These are phyloP conservation scores for Metahyphopichia silvanorum DNA, from an alignment of 805 yeast species.

Conservation along the genomic window DNA sequence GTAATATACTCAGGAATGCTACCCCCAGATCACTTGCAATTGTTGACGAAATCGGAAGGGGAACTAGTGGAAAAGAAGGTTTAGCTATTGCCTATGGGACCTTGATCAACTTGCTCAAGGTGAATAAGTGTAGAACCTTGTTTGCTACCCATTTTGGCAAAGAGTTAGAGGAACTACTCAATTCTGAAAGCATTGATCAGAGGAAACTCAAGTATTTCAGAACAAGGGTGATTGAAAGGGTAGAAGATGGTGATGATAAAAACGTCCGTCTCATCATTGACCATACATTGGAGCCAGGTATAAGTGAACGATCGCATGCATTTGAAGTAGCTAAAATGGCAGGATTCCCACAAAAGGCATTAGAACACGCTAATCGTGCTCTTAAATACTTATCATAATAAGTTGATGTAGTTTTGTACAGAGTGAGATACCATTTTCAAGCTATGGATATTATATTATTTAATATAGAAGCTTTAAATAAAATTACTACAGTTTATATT, in stretches of 20 bases:
- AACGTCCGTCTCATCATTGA: slow-evolving; percentile 39
- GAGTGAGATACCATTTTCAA: too few species aligned
- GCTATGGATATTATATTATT: too few species aligned
- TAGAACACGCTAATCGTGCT: slow-evolving; percentile 46
- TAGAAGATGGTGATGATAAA: slow-evolving; percentile 2
- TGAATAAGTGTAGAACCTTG: slow-evolving; percentile 65
- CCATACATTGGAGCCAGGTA: slow-evolving; percentile 61
- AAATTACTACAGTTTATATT: too few species aligned
- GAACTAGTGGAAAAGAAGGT: slow-evolving; percentile 84
- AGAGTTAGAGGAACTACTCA: slow-evolving; percentile 36
- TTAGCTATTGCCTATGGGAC: slow-evolving; percentile 81
- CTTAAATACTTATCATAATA: slow-evolving; percentile 8
- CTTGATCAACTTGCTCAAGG: slow-evolving; percentile 48
- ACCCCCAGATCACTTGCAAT: slow-evolving; percentile 60
- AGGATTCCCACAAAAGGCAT: slow-evolving; percentile 66
- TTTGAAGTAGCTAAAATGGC: slow-evolving; percentile 73
- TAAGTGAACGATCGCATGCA: slow-evolving; percentile 75
- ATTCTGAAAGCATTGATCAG: slow-evolving; percentile 23
- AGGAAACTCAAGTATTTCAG: slow-evolving; percentile 23
- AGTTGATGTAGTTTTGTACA: too few species aligned
- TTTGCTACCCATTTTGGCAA: slow-evolving; percentile 83
- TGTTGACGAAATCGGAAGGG: slow-evolving; percentile 80
- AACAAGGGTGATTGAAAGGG: slow-evolving; percentile 25
- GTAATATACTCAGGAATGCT: slow-evolving; percentile 52
- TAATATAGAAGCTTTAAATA: too few species aligned